Evolutionary conservation across 1,284 basidiomycete species (phyloP).

Genomic region (Anthracocystis panici-leucophaei): DNA sequence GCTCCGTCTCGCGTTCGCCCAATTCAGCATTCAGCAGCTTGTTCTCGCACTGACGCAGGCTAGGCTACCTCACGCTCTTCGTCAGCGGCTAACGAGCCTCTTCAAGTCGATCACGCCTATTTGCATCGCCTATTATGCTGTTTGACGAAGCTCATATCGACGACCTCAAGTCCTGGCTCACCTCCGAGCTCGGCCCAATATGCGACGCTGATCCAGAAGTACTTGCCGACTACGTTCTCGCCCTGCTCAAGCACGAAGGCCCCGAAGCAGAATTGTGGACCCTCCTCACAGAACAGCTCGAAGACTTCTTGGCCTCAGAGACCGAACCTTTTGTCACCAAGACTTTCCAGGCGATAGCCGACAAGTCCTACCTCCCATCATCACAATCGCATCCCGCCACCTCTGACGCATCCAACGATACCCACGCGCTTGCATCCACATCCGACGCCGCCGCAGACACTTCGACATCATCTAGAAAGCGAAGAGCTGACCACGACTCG

Average conservation of each 20-base stretch:
- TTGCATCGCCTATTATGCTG: conserved; percentile 20
- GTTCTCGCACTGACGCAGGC: too few species aligned
- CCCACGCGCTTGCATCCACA: conserved; percentile 22
- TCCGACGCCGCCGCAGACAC: conserved; percentile 14
- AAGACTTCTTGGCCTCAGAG: conserved; percentile 92
- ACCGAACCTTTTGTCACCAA: conserved; percentile 82
- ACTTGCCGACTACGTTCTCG: conserved; percentile 92
- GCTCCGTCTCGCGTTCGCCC: too few species aligned
- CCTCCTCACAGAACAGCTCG: conserved; percentile 81
- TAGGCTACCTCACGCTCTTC: too few species aligned
- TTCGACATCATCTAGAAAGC: conserved; percentile 36
- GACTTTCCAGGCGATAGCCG: conserved; percentile 78
- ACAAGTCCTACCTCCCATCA: conserved; percentile 48
- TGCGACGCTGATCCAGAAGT: conserved; percentile 96
- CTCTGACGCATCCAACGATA: conserved; percentile 15
- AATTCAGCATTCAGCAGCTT: too few species aligned
- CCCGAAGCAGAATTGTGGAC: conserved; percentile 84
- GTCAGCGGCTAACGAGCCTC: too few species aligned
- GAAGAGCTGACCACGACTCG: conserved; percentile 47
- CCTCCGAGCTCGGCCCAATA: conserved; percentile 67
- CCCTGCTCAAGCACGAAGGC: conserved; percentile 89
- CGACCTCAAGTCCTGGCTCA: conserved; percentile 63
- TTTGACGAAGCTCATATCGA: conserved; percentile 57
- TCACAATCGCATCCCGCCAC: conserved; percentile 16
- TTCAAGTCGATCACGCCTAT: too few species aligned